Evolutionary conservation across 345 rosid genomes (phyloP), one percentile per base, ranked within the genome.

Genomic region (Gossypium longicalyx): DNA sequence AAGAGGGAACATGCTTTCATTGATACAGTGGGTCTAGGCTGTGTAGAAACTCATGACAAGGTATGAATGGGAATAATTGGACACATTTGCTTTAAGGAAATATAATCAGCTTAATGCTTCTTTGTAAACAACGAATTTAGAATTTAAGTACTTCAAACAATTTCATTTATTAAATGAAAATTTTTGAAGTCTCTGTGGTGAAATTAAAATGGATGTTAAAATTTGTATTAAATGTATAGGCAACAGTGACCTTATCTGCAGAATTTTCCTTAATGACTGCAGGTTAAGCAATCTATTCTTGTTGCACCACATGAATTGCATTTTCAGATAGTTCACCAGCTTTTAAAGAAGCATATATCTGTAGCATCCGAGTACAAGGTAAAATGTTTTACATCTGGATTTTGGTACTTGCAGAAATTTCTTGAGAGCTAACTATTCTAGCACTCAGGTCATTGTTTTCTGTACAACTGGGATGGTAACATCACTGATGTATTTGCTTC

Each of bases 391-490:
- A 73, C 25, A 72, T 75, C 45, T 59, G 49, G 17, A 22, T 71
- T 77, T 75, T 48, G 20, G 58, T 70, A 43, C 19, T 23, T 68
- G 41, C 56, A 13, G 53, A 25, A 8, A 13, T 43, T 17, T 58
- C 22, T 27, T 77, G 62, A 78, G 48, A 64, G 25, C 45, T 84
- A 43, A 78, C 76, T 10, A 23, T 63, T 73, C 27, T 44, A 67
- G 59, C 70, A 71, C 19, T 27, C 87, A 95, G 99, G 91, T 90
- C 62, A 87, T 95, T 80, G 88, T 95, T 73, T 95, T 95, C 83
- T 91, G 98, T 78, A 82, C 98, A 65, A 91, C 98, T 25, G 97
- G 90, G 68, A 95, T 91, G 99, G 87, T 90, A 58, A 90, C 97
- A 58, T 93, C 97, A 25, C 88, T 95, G 52, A 52, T 89, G 81